Evolutionary conservation across 768 basidiomycete species (phyloP).

Genomic region (Amanita exitialis): DNA sequence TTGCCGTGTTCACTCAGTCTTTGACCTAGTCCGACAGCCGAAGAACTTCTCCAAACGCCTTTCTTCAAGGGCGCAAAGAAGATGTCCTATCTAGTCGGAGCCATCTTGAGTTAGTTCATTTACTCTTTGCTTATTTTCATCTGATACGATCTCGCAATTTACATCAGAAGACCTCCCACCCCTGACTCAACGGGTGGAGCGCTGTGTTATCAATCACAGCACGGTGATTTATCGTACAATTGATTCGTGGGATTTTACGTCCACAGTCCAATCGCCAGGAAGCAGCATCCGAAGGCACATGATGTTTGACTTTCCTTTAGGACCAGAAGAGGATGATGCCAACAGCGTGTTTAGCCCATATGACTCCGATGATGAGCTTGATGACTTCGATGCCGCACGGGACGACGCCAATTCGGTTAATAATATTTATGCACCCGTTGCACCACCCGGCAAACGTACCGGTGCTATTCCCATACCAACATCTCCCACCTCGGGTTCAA

Average conservation of each 20-base stretch:
- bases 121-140: not conserved
- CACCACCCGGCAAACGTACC: not conserved
- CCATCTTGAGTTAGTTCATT: slow-evolving; percentile 46
- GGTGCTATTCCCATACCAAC: slow-evolving; percentile 1
- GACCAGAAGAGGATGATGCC: not conserved
- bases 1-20: not conserved
- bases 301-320: not conserved
- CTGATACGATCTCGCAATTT: not conserved
- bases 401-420: not conserved
- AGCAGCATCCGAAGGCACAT: slow-evolving; percentile 2
- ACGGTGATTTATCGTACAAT: slow-evolving; percentile 35
- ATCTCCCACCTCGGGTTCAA: not conserved
- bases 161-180: slow-evolving; percentile 58
- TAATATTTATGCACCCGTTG: not conserved
- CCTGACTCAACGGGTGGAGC: slow-evolving; percentile 63
- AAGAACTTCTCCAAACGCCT: slow-evolving; percentile 61
- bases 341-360: slow-evolving; percentile 3
- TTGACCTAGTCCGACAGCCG: slow-evolving; percentile 57
- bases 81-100: slow-evolving; percentile 65
- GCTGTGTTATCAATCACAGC: slow-evolving; percentile 29
- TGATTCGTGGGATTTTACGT: slow-evolving; percentile 77
- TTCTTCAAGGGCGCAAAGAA: slow-evolving; percentile 80
- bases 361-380: slow-evolving; percentile 1
- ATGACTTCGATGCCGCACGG: not conserved
- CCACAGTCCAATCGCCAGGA: slow-evolving; percentile 28